Evolutionary conservation across 1,284 basidiomycete genomes (phyloP), one percentile per base, ranked within the genome.

Genomic region (Meira miltonrushii): DNA sequence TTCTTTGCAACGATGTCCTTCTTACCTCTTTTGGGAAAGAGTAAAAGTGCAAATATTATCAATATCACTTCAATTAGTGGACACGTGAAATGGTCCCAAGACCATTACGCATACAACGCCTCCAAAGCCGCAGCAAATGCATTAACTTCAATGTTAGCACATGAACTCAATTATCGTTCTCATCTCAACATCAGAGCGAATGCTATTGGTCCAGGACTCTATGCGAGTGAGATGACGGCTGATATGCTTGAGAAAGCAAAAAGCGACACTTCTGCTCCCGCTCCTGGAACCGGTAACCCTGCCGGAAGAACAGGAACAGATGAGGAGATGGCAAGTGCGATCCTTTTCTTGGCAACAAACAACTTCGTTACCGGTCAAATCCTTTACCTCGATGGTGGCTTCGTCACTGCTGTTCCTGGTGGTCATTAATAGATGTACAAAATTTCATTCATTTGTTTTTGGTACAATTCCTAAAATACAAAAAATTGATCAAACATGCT

Each of bases 1-100:
- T 72, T 72, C 39, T 75, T 75, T 49, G 54, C 50, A 52, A 71
- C 67, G 1, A 68, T 75, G 66, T 63, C 69, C 23, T 69, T 75
- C 57, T 62, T 75, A 2, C 69, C 71, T 0, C 66, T 75, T 12
- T 66, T 75, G 2, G 28, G 54, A 21, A 48, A 54, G 11, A 19
- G 13, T 37, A 69, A 59, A 57, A 58, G 58, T 0, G 28, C n/a
- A 2, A 9, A 49, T 9, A 56, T 72, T 8, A 65, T 69, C 64
- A 72, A 72, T 62, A 70, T 72, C 47, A 72, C 69, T 9, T 41
- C 25, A 19, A 70, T 72, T 49, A 54, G 48, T 5, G 69, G 71
- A 9, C 58, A 62, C 8, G 65, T 74, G n/a, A 69, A 69, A 39
- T 39, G 57, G 9, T 7, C 19, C 13, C 71, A 74, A 54, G 61